phyloP scores from a whole-genome alignment of 495 filamentous ascomycete species.

The Xylaria flabelliformis region DNA sequence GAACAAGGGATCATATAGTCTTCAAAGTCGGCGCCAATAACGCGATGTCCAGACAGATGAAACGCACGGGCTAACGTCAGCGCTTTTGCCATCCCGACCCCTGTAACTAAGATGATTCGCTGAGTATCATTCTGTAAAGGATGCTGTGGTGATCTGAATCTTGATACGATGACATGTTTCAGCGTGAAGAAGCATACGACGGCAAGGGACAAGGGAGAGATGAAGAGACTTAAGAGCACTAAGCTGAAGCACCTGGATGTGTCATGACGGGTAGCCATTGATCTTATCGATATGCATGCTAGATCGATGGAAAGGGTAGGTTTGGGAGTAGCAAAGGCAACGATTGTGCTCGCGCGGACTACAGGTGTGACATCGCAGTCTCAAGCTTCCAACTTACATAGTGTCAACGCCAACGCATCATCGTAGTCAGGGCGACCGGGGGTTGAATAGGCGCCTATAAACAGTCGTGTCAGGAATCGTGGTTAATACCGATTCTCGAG shows the following conservation, averaged over 20 bases:
- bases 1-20: conserved; percentile 45
- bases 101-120: conserved; percentile 71
- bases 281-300: not conserved
- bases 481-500: not conserved
- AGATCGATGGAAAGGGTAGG: not conserved
- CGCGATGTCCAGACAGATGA: conserved; percentile 67
- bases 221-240: conserved; percentile 55
- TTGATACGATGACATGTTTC: not conserved
- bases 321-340: no score
- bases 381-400: not conserved
- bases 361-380: not conserved
- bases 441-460: not conserved
- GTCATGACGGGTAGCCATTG: conserved; percentile 35
- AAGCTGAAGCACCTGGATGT: conserved; percentile 56
- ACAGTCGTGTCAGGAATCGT: not conserved
- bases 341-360: not conserved
- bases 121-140: conserved; percentile 40
- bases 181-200: conserved; percentile 18
- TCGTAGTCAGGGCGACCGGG: not conserved
- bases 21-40: conserved; percentile 74
- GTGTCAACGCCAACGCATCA: no score
- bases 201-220: conserved; percentile 51
- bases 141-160: not conserved
- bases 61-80: conserved; percentile 71
- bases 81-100: conserved; percentile 72